phyloP scores from a whole-genome alignment of 2,329 filamentous ascomycete species.

The Trichoderma sp. region DNA sequence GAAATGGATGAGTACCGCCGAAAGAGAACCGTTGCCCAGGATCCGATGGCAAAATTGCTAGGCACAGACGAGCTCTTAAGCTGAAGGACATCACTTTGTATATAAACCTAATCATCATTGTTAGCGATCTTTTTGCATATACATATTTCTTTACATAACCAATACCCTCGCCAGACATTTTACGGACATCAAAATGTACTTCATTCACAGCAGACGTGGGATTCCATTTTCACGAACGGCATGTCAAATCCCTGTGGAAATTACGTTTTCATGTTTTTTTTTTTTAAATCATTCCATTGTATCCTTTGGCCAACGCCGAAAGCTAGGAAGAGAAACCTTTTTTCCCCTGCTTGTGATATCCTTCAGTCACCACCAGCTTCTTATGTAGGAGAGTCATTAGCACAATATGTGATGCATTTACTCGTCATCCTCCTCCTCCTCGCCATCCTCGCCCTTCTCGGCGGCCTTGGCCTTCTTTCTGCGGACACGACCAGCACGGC shows the following conservation, averaged over 20 bases:
- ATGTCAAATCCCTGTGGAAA: neutral
- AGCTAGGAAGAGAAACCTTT: conserved; percentile 46
- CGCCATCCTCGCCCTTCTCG: conserved; percentile 76
- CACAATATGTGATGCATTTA: conserved; percentile 45
- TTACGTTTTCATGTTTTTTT: conserved; percentile 11
- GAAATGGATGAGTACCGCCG: conserved; percentile 84
- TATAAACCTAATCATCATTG: neutral
- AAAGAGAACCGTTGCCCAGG: conserved; percentile 69
- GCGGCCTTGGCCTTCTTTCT: conserved; percentile 99
- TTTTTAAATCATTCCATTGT: conserved; percentile 41
- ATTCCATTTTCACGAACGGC: neutral
- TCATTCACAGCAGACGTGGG: neutral
- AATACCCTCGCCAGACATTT: neutral
- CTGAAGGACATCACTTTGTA: conserved; percentile 25
- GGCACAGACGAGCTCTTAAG: conserved; percentile 67
- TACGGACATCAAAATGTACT: neutral
- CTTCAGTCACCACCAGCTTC: conserved; percentile 31
- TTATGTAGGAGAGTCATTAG: conserved; percentile 32
- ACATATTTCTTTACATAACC: neutral
- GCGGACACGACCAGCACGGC: conserved; percentile 93
- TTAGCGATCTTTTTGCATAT: neutral
- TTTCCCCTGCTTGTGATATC: conserved; percentile 38
- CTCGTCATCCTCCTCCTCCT: conserved; percentile 83
- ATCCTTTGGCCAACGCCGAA: conserved; percentile 53
- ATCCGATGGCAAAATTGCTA: conserved; percentile 83